These are phyloP conservation scores for Aspergillus quadricinctus DNA, from an alignment of 2,329 filamentous ascomycete species.

Conservation along the genomic window DNA sequence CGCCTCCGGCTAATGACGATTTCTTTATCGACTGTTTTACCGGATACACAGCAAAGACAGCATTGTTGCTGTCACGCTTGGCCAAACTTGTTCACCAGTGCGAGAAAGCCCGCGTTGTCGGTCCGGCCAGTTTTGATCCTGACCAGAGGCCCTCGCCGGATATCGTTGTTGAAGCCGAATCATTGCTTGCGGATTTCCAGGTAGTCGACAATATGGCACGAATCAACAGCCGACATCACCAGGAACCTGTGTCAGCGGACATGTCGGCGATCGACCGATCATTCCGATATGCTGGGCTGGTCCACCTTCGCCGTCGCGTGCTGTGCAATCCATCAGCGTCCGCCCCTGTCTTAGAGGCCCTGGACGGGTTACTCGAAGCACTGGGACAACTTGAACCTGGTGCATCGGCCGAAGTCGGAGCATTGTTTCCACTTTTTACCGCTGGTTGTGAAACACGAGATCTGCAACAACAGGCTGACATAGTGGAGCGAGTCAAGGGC, in stretches of 20 bases:
- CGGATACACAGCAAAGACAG: slow-evolving; percentile 69
- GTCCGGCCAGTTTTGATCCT: slow-evolving; percentile 46
- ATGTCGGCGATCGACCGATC: slow-evolving; percentile 67
- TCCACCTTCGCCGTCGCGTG: slow-evolving; percentile 71
- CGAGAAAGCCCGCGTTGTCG: slow-evolving; percentile 60
- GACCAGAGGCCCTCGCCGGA: slow-evolving; percentile 57
- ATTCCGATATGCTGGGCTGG: slow-evolving; percentile 73
- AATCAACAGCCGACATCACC: slow-evolving; percentile 38
- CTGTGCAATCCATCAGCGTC: slow-evolving; percentile 58
- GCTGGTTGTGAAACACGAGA: slow-evolving; percentile 70
- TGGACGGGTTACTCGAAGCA: slow-evolving; percentile 59
- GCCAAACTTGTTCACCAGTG: slow-evolving; percentile 67
- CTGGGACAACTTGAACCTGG: slow-evolving; percentile 61
- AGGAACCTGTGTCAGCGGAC: slow-evolving; percentile 39
- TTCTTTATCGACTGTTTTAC: slow-evolving; percentile 75
- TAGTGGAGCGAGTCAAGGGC: slow-evolving; percentile 61
- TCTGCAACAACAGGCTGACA: slow-evolving; percentile 51
- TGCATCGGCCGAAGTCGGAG: slow-evolving; percentile 67
- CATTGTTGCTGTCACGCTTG: slow-evolving; percentile 66
- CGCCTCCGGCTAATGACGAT: slow-evolving; percentile 54
- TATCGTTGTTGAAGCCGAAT: slow-evolving; percentile 53
- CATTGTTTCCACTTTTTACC: slow-evolving; percentile 78
- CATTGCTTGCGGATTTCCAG: slow-evolving; percentile 58
- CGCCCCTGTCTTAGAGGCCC: slow-evolving; percentile 57
- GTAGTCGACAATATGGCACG: slow-evolving; percentile 47